Conservation (phyloP, 2,329 filamentous ascomycete genomes). For the Fusarium multiceps region DNA sequence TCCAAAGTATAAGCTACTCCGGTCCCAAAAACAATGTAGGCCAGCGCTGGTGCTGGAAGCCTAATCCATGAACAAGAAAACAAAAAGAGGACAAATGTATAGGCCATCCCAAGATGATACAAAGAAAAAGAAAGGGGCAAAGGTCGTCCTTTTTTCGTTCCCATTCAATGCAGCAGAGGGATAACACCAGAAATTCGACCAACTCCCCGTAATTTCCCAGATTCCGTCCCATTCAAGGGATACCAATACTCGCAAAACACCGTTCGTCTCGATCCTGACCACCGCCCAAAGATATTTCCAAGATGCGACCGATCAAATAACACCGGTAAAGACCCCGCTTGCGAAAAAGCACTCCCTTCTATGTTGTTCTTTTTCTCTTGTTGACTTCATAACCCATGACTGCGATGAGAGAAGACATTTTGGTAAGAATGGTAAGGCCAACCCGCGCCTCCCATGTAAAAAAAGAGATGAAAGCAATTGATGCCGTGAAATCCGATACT, state of each 20-base stretch:
- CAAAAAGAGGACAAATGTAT: constrained; percentile 49
- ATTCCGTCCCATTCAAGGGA: constrained; percentile 47
- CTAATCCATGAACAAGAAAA: constrained; percentile 35
- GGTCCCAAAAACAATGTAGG: constrained; percentile 33
- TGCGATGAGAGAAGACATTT: constrained; percentile 50
- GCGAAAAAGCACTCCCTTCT: constrained; percentile 54
- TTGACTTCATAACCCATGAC: constrained; percentile 61
- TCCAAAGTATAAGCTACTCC: constrained; percentile 40
- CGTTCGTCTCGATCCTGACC: constrained; percentile 52
- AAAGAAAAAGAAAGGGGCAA: constrained; percentile 47
- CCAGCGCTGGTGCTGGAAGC: constrained; percentile 28
- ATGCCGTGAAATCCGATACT: constrained; percentile 44
- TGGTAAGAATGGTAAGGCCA: constrained; percentile 42
- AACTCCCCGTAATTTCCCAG: constrained; percentile 53
- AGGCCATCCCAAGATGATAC: constrained; percentile 45
- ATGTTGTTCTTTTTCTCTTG: constrained; percentile 59
- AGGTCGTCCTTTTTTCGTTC: constrained; percentile 46
- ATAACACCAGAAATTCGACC: constrained; percentile 49
- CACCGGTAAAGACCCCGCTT: constrained; percentile 48
- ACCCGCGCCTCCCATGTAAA: constrained; percentile 44
- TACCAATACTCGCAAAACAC: constrained; percentile 48
- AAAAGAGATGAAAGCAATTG: constrained; percentile 50
- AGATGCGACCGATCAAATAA: constrained; percentile 54
- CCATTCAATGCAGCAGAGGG: constrained; percentile 48
- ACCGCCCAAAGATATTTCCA: constrained; percentile 49